Conservation (phyloP, 352 stramenopile species). For the Pseudoperonospora humuli region DNA sequence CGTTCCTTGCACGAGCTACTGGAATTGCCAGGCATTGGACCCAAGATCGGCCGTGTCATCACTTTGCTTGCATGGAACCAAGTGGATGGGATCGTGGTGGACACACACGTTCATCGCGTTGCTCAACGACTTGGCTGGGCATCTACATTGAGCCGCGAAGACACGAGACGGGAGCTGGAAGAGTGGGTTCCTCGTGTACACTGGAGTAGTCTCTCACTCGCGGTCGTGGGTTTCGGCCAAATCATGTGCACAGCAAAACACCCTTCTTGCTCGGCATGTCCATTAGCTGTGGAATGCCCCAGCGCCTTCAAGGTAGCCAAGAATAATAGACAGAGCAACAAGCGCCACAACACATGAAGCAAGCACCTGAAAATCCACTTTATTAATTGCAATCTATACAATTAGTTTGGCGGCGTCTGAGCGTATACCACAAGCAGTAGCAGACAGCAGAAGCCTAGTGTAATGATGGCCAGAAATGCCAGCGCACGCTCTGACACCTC, state of each 20-base stretch:
- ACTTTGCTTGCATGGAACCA: conserved; percentile 51
- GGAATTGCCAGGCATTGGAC: conserved; percentile 52
- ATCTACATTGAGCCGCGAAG: conserved; percentile 18
- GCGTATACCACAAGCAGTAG: conserved; percentile 29
- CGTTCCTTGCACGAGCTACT: conserved; percentile 32
- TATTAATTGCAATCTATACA: conserved; percentile 8
- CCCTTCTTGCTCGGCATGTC: conserved; percentile 50
- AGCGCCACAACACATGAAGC: background rate
- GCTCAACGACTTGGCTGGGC: conserved; percentile 56
- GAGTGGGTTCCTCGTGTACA: conserved; percentile 52
- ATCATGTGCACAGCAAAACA: conserved; percentile 43
- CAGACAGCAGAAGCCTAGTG: conserved; percentile 23
- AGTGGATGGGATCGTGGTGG: conserved; percentile 64
- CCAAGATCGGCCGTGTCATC: conserved; percentile 68
- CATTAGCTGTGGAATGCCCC: conserved; percentile 42
- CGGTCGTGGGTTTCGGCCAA: conserved; percentile 73
- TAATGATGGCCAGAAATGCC: conserved; percentile 23
- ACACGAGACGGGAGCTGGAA: conserved; percentile 47
- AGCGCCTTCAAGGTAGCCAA: conserved; percentile 34
- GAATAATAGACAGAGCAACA: conserved; percentile 7
- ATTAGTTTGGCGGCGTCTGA: conserved; percentile 13
- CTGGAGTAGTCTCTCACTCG: conserved; percentile 52
- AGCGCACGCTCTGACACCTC: conserved; percentile 30
- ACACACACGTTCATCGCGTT: conserved; percentile 74
- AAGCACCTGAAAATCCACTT: background rate